Evolutionary conservation across 2,329 filamentous ascomycete genomes (phyloP).

Genomic region (Diaporthe helianthi): DNA sequence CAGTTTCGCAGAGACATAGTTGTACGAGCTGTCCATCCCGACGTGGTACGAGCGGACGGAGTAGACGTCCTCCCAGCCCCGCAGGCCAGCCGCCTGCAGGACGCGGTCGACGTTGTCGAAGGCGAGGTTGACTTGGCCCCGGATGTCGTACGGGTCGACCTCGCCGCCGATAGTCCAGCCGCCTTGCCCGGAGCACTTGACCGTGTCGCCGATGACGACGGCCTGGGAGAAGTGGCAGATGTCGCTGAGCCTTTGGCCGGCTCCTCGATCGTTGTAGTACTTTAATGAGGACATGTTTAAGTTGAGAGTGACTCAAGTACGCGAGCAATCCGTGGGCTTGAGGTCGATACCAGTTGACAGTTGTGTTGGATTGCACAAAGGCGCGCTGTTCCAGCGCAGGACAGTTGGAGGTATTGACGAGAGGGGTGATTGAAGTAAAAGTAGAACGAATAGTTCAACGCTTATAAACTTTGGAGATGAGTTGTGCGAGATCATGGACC

Average conservation of each 20-base stretch:
- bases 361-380: not conserved
- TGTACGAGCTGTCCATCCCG: not conserved
- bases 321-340: not conserved
- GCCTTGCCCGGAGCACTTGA: conserved; percentile 7
- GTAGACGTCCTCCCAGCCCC: conserved; percentile 13
- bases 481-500: not conserved
- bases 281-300: not conserved
- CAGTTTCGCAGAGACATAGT: not conserved
- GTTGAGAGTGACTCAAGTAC: not conserved
- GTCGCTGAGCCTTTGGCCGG: not conserved
- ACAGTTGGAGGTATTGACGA: not conserved
- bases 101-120: conserved; percentile 8
- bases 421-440: not conserved
- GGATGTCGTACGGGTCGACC: conserved; percentile 5
- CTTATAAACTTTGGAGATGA: not conserved
- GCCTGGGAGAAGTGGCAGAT: not conserved
- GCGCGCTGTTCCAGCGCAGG: not conserved
- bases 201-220: not conserved
- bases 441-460: not conserved
- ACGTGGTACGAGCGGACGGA: not conserved
- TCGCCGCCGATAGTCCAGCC: not conserved
- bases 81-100: not conserved
- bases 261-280: not conserved
- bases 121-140: conserved; percentile 3
- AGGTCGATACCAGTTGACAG: not conserved